phyloP scores from a whole-genome alignment of 140 eudicot genomes.

The Ambrosia hybrid region DNA sequence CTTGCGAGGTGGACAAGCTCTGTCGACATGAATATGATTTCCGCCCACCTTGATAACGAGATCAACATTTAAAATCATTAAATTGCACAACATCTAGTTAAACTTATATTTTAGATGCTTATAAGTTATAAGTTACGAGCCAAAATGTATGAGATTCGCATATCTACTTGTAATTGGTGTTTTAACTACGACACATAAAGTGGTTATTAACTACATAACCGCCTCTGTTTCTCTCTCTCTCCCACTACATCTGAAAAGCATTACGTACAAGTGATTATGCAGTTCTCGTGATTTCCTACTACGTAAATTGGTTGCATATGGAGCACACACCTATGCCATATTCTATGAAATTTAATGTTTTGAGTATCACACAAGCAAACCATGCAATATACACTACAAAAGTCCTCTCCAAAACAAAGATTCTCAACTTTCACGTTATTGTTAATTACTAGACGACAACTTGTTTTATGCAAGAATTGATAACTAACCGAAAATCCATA shows the following conservation, averaged over 20 bases:
- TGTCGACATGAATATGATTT: constrained; percentile 91
- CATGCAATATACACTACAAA: neutral
- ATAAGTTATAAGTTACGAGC: neutral
- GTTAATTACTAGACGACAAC: neutral
- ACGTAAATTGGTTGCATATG: too few relatives aligned
- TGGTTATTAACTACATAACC: too few relatives aligned
- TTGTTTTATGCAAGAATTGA: neutral
- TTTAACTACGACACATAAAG: too few relatives aligned
- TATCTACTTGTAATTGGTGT: too few relatives aligned
- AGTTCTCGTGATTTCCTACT: too few relatives aligned
- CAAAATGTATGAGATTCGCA: too few relatives aligned
- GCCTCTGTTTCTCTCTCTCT: too few relatives aligned
- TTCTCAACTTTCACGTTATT: neutral
- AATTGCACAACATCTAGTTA: neutral
- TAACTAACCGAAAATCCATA: neutral
- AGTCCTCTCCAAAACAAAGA: neutral
- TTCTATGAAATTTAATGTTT: constrained; percentile 3
- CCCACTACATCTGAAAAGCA: too few relatives aligned
- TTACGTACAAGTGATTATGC: too few relatives aligned
- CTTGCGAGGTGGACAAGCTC: constrained; percentile 99
- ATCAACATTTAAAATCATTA: neutral
- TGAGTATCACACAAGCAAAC: neutral
- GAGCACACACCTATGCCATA: neutral
- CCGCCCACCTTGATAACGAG: constrained; percentile 59
- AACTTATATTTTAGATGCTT: neutral